Evolutionary conservation across 2,329 filamentous ascomycete genomes (phyloP).

Genomic region (Albophoma yamanashiensis): DNA sequence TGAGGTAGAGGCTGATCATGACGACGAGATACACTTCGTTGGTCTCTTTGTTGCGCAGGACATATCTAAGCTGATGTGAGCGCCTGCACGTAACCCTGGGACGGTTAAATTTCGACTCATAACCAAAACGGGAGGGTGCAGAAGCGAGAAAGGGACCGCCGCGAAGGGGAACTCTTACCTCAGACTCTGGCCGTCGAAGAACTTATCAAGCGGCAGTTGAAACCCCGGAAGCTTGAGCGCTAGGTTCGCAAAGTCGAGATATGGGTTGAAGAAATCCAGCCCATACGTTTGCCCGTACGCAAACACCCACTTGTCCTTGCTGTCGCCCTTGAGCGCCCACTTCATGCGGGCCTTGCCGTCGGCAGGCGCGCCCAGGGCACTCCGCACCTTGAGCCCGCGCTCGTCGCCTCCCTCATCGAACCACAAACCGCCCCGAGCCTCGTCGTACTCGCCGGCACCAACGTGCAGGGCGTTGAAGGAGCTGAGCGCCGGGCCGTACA

Average conservation of each 20-base stretch:
- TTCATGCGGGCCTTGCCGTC: constrained; percentile 44
- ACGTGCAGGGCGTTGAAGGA: constrained; percentile 70
- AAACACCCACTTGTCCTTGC: constrained; percentile 43
- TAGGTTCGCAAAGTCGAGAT: constrained; percentile 73
- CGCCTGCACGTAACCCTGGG: constrained; percentile 36
- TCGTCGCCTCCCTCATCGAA: constrained; percentile 59
- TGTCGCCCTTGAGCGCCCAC: constrained; percentile 41
- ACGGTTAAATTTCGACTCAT: constrained; percentile 8
- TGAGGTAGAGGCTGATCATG: constrained; percentile 65
- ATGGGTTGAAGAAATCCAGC: constrained; percentile 77
- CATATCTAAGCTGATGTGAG: constrained; percentile 82
- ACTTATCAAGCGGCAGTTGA: constrained; percentile 60
- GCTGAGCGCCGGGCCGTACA: constrained; percentile 74
- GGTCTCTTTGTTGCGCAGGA: constrained; percentile 70
- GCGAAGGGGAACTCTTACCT: constrained; percentile 40
- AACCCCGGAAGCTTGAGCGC: constrained; percentile 63
- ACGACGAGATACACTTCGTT: constrained; percentile 71
- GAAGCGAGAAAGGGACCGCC: background rate
- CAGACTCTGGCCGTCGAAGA: constrained; percentile 70
- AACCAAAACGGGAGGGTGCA: background rate
- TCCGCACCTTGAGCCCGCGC: constrained; percentile 35
- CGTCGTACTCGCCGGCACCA: constrained; percentile 40
- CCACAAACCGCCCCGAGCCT: constrained; percentile 38
- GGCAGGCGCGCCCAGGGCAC: constrained; percentile 37
- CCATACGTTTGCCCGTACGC: constrained; percentile 41